Evolutionary conservation across 768 basidiomycete genomes (phyloP), one percentile per base, ranked within the genome.

Genomic region (Tylopilus subfusipes): DNA sequence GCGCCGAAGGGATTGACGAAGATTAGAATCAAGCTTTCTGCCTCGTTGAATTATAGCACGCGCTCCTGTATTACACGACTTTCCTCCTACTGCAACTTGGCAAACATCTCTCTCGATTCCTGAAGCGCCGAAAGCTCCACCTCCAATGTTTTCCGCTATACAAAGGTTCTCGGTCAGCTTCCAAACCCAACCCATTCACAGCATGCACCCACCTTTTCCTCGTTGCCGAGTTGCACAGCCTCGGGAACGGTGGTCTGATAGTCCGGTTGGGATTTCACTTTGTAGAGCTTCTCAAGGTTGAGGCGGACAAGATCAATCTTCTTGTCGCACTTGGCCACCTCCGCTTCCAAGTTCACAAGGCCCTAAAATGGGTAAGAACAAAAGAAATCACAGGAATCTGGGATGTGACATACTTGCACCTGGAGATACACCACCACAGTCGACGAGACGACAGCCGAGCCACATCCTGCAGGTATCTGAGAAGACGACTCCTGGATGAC

Each of bases 321-420:
- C 82, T 97, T 98, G 66, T 92, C 84, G 56, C 87, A 85, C 71
- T 95, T 98, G 38, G 81, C 76, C 42, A 97, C 88, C 72, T 98
- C 96, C 2, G 81, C 83, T 43, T 92, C 86, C 7, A 96, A 74
- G 72, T 98, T 88, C 18, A 99, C 86, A 39, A 95, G 83, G 24
- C 95, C 93, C 93, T 97, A 61, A 16, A 47, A 12, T 43, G 18
- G 27, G 44, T 43, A 11, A 38, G 3, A 29, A 33, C 11, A 2
- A n/a, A 3, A 6, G 33, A n/a, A 34, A 16, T 7, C 11, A 47
- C 42, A 2, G 14, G 0, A 16, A 24, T 12, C 1, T 19, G 27
- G 18, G 52, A 40, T 1, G 4, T 54, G 29, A 68, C 84, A 49
- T 66, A 93, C 93, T 73, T 87, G 79, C 34, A 99, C 93, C 54